phyloP scores from a whole-genome alignment of 805 yeast genomes.

The Saccharomycopsis oosterbeekiorum region DNA sequence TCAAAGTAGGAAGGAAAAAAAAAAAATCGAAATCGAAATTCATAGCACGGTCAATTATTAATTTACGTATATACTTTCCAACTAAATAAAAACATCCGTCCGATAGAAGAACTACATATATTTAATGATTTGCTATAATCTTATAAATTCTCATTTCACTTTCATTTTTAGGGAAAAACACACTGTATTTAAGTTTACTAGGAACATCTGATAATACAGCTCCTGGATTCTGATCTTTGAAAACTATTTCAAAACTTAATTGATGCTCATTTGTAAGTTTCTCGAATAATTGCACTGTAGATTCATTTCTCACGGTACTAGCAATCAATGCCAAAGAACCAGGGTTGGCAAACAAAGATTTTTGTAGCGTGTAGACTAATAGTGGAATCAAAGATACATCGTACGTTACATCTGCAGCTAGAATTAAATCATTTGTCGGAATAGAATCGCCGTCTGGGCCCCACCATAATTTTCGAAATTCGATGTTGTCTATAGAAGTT shows the following conservation, averaged over 20 bases:
- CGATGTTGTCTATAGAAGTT: constrained; percentile 14
- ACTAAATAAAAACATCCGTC: no score
- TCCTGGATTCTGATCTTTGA: constrained; percentile 3
- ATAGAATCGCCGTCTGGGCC: constrained; percentile 29
- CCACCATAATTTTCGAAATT: constrained; percentile 48
- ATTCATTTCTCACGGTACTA: constrained; percentile 64
- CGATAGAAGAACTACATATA: no score
- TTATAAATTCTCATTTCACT: constrained; percentile 11
- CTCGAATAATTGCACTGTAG: constrained; percentile 26
- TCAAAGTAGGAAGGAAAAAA: no score
- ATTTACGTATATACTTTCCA: no score
- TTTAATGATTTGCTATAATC: not conserved
- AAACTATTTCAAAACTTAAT: not conserved
- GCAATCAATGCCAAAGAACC: constrained; percentile 39
- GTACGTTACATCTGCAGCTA: constrained; percentile 88
- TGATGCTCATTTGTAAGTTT: not conserved
- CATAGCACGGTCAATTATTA: no score
- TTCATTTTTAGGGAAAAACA: not conserved
- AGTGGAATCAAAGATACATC: constrained; percentile 52
- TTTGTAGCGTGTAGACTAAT: constrained; percentile 33
- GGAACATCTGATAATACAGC: not conserved
- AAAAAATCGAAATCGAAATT: no score
- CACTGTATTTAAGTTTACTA: not conserved
- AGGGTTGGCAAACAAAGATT: constrained; percentile 7
- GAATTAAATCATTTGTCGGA: constrained; percentile 38